Conservation (phyloP, 2,329 filamentous ascomycete genomes). For the Aspergillus novoparasiticus region DNA sequence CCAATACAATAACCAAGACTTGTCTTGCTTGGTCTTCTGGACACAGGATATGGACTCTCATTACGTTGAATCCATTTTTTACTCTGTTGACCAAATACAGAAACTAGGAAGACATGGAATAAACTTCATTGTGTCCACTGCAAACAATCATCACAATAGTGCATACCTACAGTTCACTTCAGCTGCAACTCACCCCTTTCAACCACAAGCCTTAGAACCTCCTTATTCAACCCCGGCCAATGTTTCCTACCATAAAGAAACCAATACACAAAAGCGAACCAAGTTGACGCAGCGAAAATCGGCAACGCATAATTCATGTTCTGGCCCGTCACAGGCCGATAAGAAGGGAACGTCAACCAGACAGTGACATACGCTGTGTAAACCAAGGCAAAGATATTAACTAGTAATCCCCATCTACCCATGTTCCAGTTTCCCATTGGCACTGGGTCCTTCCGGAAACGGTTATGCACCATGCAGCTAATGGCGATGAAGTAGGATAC, state of each 20-base stretch:
- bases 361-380: constrained; percentile 17
- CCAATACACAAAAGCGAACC: constrained; percentile 3
- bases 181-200: constrained; percentile 6
- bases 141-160: neutral
- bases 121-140: no score
- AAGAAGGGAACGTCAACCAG: constrained; percentile 1
- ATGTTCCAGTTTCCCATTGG: constrained; percentile 28
- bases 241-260: neutral
- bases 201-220: constrained; percentile 4
- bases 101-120: no score
- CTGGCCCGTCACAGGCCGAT: constrained; percentile 6
- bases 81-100: no score
- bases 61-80: no score
- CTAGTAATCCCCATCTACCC: constrained; percentile 24
- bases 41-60: no score
- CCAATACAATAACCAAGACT: no score
- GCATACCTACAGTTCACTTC: neutral
- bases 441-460: constrained; percentile 25
- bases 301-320: constrained; percentile 9
- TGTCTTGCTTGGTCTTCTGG: no score
- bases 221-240: constrained; percentile 6
- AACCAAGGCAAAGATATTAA: constrained; percentile 40
- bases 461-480: constrained; percentile 35
- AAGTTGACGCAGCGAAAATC: neutral
- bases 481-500: constrained; percentile 46